Evolutionary conservation across 1,284 basidiomycete genomes (phyloP).

Genomic region (Heliocybe sulcata): DNA sequence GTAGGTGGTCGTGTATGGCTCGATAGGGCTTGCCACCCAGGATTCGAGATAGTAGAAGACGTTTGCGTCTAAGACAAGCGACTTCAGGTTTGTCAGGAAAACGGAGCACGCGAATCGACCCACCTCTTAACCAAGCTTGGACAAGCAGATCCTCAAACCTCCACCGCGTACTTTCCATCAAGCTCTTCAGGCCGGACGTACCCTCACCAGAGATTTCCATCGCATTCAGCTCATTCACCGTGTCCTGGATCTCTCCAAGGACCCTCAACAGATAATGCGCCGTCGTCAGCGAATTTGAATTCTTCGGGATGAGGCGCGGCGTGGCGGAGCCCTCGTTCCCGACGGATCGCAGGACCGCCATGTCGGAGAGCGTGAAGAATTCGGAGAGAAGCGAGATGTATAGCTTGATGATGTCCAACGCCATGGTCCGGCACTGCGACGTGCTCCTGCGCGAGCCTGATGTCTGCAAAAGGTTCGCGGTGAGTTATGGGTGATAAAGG

Average conservation of each 20-base stretch:
- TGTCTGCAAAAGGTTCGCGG: neutral
- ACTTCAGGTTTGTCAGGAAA: neutral
- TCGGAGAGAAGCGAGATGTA: constrained; percentile 85
- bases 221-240: constrained; percentile 72
- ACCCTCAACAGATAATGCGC: constrained; percentile 77
- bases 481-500: neutral
- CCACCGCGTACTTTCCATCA: constrained; percentile 85
- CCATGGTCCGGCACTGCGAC: constrained; percentile 85
- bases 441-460: constrained; percentile 57
- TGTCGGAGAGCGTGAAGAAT: constrained; percentile 86
- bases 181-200: constrained; percentile 54
- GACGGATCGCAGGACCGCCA: constrained; percentile 47
- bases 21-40: constrained; percentile 63
- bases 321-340: constrained; percentile 20
- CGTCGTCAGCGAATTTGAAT: constrained; percentile 79
- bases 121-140: constrained; percentile 79
- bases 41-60: constrained; percentile 83
- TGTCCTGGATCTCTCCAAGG: constrained; percentile 81
- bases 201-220: constrained; percentile 82
- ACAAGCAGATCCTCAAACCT: constrained; percentile 82
- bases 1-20: constrained; percentile 56
- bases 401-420: constrained; percentile 81
- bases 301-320: constrained; percentile 65
- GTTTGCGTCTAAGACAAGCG: constrained; percentile 54
- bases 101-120: constrained; percentile 11